phyloP scores from a whole-genome alignment of 208 protist species.

The Willaertia magna region DNA sequence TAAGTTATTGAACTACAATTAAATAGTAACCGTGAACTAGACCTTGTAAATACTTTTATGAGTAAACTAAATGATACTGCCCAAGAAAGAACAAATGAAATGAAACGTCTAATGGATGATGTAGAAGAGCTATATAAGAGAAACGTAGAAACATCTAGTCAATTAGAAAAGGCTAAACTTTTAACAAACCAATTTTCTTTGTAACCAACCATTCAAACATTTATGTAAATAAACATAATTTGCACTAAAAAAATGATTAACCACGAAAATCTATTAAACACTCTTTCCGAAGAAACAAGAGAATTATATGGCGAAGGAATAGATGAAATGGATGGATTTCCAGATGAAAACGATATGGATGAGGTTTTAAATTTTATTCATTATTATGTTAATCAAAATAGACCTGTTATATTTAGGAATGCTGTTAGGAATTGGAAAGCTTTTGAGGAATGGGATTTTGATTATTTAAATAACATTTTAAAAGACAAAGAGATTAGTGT shows the following conservation, averaged over 20 bases:
- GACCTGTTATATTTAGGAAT: not conserved
- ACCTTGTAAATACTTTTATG: not conserved
- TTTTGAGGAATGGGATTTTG: not conserved
- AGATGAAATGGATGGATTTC: not conserved
- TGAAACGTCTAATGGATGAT: not conserved
- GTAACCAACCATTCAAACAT: no score
- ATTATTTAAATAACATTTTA: slow-evolving; percentile 5
- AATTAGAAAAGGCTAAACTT: not conserved
- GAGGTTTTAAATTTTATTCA: not conserved
- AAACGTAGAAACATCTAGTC: not conserved
- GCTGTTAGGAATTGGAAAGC: not conserved
- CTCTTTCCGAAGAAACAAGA: not conserved
- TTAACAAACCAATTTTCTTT: not conserved
- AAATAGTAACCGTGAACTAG: no score
- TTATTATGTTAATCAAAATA: not conserved
- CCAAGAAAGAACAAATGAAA: not conserved
- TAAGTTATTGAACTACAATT: no score
- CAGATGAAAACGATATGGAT: not conserved
- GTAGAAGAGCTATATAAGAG: not conserved
- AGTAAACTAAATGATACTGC: not conserved
- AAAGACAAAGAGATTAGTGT: slow-evolving; percentile 45
- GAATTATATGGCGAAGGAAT: not conserved
- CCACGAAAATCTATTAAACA: no score
- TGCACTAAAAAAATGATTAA: no score
- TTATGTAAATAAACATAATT: no score